Evolutionary conservation across 345 rosid genomes (phyloP), one percentile per base, ranked within the genome.

Genomic region (Gossypium sturtianum): DNA sequence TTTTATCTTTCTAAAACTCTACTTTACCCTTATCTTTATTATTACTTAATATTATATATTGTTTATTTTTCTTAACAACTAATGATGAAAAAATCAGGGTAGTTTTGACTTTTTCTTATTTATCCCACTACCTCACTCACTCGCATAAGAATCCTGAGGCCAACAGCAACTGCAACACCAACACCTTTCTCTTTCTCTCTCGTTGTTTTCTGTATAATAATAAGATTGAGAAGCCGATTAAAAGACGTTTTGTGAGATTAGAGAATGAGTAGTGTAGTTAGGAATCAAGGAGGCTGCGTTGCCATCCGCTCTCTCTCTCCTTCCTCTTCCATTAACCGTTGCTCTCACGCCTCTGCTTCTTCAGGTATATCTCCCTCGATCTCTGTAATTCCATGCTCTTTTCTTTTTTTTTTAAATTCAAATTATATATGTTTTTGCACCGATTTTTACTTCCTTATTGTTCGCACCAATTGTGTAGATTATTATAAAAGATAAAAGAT

Each of bases 221-320:
- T 9, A 47, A 7, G 16, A 48, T 67, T 17, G 13, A 23, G 71
- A 47, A n/a, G 71, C 25, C 16, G 56, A 68, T 51, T 15, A 16
- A 49, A 25, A 9, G 58, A 13, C 58, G 9, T 25, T 69, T 49
- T 27, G 13, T 4, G 45, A 60, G 58, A 73, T 60, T 61, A 15
- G 44, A 13, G 0, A 2, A 76, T 79, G 77, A 85, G 85, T 89
- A 79, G 89, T 59, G 76, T 82, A 15, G 85, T 88, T 52, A 85
- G 89, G 78, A 75, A 79, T 67, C 90, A 88, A 44, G 80, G 84
- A 67, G 79, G 83, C 84, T 87, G 84, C 80, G 80, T 83, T 22
- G 80, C 89, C 23, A 81, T 90, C 82, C 90, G 88, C 71, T 74
- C 86, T 63, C 71, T 86, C 72, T 81, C 86, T 47, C 85, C 81